Evolutionary conservation across 345 rosid genomes (phyloP).

Genomic region (Atalantia buxifolia): DNA sequence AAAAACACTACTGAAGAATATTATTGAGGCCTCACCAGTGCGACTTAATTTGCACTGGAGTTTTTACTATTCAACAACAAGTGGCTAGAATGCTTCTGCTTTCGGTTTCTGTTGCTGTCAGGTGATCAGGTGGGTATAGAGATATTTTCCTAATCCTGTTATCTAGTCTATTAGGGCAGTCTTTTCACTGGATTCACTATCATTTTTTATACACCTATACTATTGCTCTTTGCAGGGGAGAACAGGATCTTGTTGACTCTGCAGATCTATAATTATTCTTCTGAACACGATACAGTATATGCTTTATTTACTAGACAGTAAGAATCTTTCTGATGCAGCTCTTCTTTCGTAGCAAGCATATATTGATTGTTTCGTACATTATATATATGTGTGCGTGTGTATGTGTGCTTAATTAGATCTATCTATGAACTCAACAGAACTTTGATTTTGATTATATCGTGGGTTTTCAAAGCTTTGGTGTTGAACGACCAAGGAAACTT

Average conservation of each 20-base stretch:
- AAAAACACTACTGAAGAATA: not conserved
- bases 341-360: not conserved
- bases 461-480: slow-evolving; percentile 5
- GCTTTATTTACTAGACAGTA: not conserved
- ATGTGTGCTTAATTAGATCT: slow-evolving; percentile 25
- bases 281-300: slow-evolving; percentile 4
- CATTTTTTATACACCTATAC: not conserved
- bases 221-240: slow-evolving; percentile 5
- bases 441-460: slow-evolving; percentile 11
- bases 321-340: not conserved
- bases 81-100: not conserved
- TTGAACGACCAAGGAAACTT: not conserved
- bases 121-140: slow-evolving; percentile 16
- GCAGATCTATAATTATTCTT: slow-evolving; percentile 40
- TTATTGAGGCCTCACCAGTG: not conserved
- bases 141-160: not conserved
- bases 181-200: slow-evolving; percentile 5
- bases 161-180: not conserved
- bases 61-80: not conserved
- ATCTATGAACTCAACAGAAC: slow-evolving; percentile 7
- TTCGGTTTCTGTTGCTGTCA: slow-evolving; percentile 20
- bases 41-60: not conserved
- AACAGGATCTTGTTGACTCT: slow-evolving; percentile 13
- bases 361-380: not conserved
- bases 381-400: too few relatives aligned